Percentiles rank a stretch among this genome's conserved stretches.
Conservation (phyloP, 371 early-diverging fungal species). For the Mucor velutinosus region DNA sequence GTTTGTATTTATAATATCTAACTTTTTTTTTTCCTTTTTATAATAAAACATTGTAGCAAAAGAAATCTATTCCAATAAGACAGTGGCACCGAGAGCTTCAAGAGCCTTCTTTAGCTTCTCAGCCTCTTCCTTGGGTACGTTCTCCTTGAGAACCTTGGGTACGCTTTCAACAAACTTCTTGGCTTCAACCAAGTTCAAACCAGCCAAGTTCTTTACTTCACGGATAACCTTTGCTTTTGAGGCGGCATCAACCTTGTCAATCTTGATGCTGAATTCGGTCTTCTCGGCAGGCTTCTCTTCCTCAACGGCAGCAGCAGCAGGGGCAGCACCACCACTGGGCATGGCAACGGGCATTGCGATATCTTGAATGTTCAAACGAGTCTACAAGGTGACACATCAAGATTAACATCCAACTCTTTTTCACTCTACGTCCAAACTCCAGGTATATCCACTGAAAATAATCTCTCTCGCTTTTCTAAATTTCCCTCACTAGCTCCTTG, state of each 20-base stretch:
- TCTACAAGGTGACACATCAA: conserved; percentile 40
- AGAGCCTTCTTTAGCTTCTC: conserved; percentile 96
- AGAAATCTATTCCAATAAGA: conserved; percentile 81
- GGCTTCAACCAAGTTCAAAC: conserved; percentile 95
- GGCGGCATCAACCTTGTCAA: conserved; percentile 94
- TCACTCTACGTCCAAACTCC: not conserved
- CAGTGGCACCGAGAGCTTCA: conserved; percentile 93
- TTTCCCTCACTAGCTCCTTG: not conserved
- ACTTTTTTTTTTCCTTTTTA: not conserved
- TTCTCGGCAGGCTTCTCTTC: conserved; percentile 88
- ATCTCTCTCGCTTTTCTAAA: not conserved
- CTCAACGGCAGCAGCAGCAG: conserved; percentile 72
- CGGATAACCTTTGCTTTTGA: conserved; percentile 97
- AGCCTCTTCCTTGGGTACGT: conserved; percentile 93
- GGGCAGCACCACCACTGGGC: conserved; percentile 65
- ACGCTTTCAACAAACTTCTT: conserved; percentile 98
- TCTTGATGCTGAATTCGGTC: conserved; percentile 92
- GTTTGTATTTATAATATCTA: conserved; percentile 5
- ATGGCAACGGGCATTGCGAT: conserved; percentile 83
- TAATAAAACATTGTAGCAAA: not conserved
- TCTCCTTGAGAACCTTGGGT: conserved; percentile 94
- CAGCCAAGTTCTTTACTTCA: conserved; percentile 95
- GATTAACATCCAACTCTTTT: not conserved
- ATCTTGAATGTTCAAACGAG: conserved; percentile 90
- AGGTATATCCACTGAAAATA: not conserved